Evolutionary conservation across 163 green algal species (phyloP).

Genomic region (Prototheca wickerhamii): DNA sequence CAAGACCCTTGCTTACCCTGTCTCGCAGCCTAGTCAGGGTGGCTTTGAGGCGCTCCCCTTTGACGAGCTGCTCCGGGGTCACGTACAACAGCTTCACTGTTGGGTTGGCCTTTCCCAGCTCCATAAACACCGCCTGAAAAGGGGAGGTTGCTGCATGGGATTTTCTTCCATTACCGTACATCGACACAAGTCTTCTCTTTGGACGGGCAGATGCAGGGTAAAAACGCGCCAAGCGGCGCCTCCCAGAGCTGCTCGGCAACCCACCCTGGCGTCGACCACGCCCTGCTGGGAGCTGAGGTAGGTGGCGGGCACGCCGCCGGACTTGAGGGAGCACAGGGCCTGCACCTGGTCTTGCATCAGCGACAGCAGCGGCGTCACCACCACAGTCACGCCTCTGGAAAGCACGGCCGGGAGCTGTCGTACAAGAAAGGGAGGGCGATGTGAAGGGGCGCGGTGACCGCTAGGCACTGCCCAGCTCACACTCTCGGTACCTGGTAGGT

Average conservation of each 20-base stretch:
- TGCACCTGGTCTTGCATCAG: conserved; percentile 81
- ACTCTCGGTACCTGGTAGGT: conserved; percentile 57
- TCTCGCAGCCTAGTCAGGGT: conserved; percentile 31
- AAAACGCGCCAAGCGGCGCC: background rate
- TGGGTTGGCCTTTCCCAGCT: conserved; percentile 57
- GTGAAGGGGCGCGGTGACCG: no score
- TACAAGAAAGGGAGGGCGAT: background rate
- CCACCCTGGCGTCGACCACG: conserved; percentile 27
- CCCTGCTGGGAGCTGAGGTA: conserved; percentile 63
- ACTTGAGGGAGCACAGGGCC: conserved; percentile 34
- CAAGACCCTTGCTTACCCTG: background rate
- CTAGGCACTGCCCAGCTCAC: background rate
- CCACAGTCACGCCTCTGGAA: conserved; percentile 55
- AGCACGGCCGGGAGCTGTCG: conserved; percentile 50
- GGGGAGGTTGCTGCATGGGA: no score
- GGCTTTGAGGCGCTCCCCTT: conserved; percentile 38
- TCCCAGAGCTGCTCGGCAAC: background rate
- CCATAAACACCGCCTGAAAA: conserved; percentile 40
- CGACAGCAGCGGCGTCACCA: conserved; percentile 84
- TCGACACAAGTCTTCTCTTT: background rate
- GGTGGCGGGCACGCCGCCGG: conserved; percentile 56
- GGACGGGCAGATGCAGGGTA: background rate
- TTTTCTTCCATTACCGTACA: background rate
- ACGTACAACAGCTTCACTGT: conserved; percentile 60
- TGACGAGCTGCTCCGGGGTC: conserved; percentile 75